Percentiles rank a stretch among this genome's conserved stretches.
Conservation (phyloP, 768 basidiomycete genomes). For the Serendipita vermifera region DNA sequence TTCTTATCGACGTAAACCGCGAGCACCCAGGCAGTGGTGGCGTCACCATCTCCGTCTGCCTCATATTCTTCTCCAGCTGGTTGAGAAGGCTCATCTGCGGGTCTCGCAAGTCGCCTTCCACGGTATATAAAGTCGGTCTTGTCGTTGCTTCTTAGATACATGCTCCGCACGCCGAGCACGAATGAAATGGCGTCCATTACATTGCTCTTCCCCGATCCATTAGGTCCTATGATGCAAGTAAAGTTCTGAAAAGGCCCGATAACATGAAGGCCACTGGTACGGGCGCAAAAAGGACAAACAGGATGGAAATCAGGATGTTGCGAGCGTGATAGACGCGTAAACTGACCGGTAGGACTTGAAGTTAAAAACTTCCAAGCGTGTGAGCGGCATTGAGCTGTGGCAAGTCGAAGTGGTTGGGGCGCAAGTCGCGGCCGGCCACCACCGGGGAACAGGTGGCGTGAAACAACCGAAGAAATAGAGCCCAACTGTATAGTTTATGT, state of each 20-base stretch:
- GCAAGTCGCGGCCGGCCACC: too few relatives aligned
- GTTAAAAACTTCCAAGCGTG: slow-evolving; percentile 82
- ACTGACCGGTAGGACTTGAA: slow-evolving; percentile 87
- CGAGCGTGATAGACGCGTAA: neutral
- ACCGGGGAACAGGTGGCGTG: too few relatives aligned
- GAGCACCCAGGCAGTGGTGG: slow-evolving; percentile 89
- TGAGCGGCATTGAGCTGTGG: slow-evolving; percentile 48
- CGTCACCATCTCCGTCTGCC: slow-evolving; percentile 62
- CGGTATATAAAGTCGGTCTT: slow-evolving; percentile 94
- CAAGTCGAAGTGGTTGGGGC: too few relatives aligned
- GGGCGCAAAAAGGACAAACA: slow-evolving; percentile 4
- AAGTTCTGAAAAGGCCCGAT: slow-evolving; percentile 90
- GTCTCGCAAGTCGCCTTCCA: slow-evolving; percentile 48
- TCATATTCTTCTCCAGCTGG: slow-evolving; percentile 36
- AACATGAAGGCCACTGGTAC: slow-evolving; percentile 55
- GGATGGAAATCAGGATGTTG: neutral
- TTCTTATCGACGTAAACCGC: slow-evolving; percentile 73
- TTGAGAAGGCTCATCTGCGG: slow-evolving; percentile 30
- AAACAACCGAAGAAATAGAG: too few relatives aligned
- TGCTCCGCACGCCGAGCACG: slow-evolving; percentile 91
- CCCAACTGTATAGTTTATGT: too few relatives aligned
- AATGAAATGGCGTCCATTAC: slow-evolving; percentile 99
- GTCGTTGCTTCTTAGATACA: slow-evolving; percentile 83
- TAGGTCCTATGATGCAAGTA: slow-evolving; percentile 93
- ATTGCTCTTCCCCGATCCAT: slow-evolving; percentile 98